phyloP scores from a whole-genome alignment of 768 basidiomycete genomes.

The Cubamyces lactineus region DNA sequence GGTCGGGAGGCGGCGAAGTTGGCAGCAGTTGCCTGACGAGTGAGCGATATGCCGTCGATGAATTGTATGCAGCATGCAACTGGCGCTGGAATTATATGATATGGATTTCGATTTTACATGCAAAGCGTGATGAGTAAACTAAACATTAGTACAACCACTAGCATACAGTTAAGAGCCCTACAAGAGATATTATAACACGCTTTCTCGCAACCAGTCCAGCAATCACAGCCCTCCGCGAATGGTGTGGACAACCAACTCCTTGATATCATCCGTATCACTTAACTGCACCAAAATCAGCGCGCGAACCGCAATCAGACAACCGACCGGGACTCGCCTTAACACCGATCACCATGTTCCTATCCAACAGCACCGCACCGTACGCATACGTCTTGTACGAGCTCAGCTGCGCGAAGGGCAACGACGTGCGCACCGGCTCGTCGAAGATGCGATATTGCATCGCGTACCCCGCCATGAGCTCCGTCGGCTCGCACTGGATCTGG shows the following conservation, averaged over 20 bases:
- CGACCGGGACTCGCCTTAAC: slow-evolving; percentile 27
- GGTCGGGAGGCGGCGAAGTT: slow-evolving; percentile 48
- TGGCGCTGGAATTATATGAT: neutral
- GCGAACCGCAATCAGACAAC: neutral
- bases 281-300: neutral
- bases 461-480: slow-evolving; percentile 24
- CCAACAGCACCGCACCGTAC: slow-evolving; percentile 34
- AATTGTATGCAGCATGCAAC: neutral
- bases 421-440: slow-evolving; percentile 29
- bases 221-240: slow-evolving; percentile 4
- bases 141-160: slow-evolving; percentile 11
- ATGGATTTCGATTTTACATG: neutral
- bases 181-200: neutral
- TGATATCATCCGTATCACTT: slow-evolving; percentile 22
- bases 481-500: slow-evolving; percentile 24
- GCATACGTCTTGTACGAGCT: slow-evolving; percentile 23
- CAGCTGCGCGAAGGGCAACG: slow-evolving; percentile 32
- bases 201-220: neutral
- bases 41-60: neutral
- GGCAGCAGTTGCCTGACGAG: neutral
- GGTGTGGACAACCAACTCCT: slow-evolving; percentile 19
- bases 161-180: neutral
- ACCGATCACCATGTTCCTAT: slow-evolving; percentile 35
- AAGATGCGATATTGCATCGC: slow-evolving; percentile 25
- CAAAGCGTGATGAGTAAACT: neutral